Conservation (phyloP, 2,329 filamentous ascomycete genomes). For the Chrysoporthe puriensis region DNA sequence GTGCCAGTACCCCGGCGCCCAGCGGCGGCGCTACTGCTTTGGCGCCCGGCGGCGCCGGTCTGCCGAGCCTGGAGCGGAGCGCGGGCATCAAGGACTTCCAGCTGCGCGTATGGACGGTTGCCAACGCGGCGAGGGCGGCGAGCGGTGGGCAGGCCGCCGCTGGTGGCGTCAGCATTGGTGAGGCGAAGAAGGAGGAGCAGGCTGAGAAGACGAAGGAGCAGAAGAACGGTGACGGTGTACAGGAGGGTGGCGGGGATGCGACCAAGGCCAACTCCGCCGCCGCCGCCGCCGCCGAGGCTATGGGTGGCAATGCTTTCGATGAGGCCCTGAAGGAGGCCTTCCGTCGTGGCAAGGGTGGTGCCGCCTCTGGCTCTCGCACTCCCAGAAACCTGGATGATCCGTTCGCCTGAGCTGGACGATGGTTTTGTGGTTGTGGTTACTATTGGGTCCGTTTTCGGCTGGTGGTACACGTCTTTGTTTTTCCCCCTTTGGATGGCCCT, state of each 20-base stretch:
- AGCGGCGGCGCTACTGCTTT: too few species aligned
- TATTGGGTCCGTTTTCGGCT: neutral
- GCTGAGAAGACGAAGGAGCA: neutral
- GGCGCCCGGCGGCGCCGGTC: neutral
- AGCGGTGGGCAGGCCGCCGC: neutral
- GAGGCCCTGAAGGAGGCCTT: neutral
- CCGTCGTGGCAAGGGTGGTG: neutral
- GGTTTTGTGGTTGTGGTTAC: neutral
- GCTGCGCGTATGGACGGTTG: conserved; percentile 1
- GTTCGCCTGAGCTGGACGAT: neutral
- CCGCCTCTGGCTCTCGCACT: neutral
- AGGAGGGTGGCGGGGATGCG: neutral
- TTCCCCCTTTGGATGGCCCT: too few species aligned
- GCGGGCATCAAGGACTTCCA: conserved; percentile 18
- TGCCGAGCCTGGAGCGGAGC: conserved; percentile 6
- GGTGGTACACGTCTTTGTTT: neutral
- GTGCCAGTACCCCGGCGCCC: too few species aligned
- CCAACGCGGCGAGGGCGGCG: neutral
- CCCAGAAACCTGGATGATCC: neutral
- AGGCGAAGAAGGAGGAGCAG: neutral
- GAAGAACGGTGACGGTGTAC: neutral
- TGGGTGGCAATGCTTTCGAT: neutral
- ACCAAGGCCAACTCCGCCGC: neutral
- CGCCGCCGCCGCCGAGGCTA: neutral
- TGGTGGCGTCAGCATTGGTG: neutral